phyloP scores from a whole-genome alignment of 306 rosid genomes.

The Citrullus amarus region DNA sequence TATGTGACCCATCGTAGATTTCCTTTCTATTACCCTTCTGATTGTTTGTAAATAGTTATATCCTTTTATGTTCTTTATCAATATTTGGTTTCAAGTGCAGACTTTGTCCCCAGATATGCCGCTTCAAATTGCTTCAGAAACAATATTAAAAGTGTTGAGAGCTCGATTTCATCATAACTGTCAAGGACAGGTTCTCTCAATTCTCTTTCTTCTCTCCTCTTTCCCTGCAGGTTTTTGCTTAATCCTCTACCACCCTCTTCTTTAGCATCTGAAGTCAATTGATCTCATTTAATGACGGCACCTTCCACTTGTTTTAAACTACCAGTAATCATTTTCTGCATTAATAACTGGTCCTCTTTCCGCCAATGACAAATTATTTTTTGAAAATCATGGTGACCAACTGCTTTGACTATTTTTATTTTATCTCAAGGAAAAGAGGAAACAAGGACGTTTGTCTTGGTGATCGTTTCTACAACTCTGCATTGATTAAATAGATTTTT shows the following conservation, averaged over 20 bases:
- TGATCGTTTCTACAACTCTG: background rate
- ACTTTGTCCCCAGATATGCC: constrained; percentile 89
- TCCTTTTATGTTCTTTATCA: background rate
- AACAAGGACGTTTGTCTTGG: background rate
- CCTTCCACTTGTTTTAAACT: background rate
- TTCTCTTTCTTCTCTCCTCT: background rate
- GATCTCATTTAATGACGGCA: background rate
- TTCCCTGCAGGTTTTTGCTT: background rate
- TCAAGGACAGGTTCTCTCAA: constrained; percentile 67
- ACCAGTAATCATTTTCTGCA: background rate
- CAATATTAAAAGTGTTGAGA: constrained; percentile 78
- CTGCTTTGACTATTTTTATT: background rate
- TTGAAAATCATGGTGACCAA: background rate
- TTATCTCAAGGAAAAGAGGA: background rate
- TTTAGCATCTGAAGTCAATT: background rate
- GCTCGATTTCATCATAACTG: constrained; percentile 90
- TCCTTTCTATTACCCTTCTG: background rate
- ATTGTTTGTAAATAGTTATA: background rate
- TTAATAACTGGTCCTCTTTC: background rate
- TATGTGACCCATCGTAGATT: background rate
- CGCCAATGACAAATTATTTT: background rate
- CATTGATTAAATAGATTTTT: background rate
- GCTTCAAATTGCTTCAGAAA: constrained; percentile 91
- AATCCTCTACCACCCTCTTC: background rate
- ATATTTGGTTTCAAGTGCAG: constrained; percentile 32